Percentiles rank a stretch among this genome's conserved stretches.
Evolutionary conservation across 2,329 filamentous ascomycete genomes (phyloP).

Genomic region (Aplosporella prunicola): DNA sequence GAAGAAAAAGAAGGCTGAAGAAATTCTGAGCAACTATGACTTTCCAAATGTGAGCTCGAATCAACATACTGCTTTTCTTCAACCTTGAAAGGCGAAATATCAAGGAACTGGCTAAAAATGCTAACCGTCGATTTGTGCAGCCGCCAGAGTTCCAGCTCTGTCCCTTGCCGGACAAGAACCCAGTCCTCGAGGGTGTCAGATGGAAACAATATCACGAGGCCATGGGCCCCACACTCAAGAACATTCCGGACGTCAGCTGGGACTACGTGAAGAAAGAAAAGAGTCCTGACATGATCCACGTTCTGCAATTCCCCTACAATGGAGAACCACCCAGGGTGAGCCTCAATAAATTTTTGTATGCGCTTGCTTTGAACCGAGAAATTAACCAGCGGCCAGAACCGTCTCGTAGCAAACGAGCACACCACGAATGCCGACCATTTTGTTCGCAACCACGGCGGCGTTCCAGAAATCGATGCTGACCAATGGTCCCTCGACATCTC

Average conservation of each 20-base stretch:
- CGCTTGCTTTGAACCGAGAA: background rate
- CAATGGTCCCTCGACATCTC: constrained; percentile 47
- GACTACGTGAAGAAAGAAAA: constrained; percentile 37
- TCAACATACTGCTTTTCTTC: background rate
- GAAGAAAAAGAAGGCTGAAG: constrained; percentile 51
- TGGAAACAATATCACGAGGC: constrained; percentile 41
- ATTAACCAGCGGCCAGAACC: constrained; percentile 29
- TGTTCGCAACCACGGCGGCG: constrained; percentile 62
- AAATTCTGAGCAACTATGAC: constrained; percentile 44
- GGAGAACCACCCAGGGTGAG: constrained; percentile 32
- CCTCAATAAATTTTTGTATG: background rate
- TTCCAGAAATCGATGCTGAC: constrained; percentile 54
- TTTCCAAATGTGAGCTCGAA: constrained; percentile 33
- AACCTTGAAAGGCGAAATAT: background rate
- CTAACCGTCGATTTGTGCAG: constrained; percentile 12
- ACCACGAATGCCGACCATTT: constrained; percentile 57
- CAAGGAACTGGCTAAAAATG: background rate
- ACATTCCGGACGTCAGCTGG: constrained; percentile 48
- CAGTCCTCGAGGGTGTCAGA: constrained; percentile 34
- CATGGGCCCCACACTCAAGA: constrained; percentile 27
- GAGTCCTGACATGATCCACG: constrained; percentile 37
- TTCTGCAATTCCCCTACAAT: constrained; percentile 40
- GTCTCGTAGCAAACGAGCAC: constrained; percentile 48
- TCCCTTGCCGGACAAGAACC: constrained; percentile 35
- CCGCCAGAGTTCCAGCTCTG: constrained; percentile 36